A percentile compares a stretch with the other conserved stretches of the same genome.
Evolutionary conservation across 2,329 filamentous ascomycete species (phyloP).

Genomic region (Beauveria australis): DNA sequence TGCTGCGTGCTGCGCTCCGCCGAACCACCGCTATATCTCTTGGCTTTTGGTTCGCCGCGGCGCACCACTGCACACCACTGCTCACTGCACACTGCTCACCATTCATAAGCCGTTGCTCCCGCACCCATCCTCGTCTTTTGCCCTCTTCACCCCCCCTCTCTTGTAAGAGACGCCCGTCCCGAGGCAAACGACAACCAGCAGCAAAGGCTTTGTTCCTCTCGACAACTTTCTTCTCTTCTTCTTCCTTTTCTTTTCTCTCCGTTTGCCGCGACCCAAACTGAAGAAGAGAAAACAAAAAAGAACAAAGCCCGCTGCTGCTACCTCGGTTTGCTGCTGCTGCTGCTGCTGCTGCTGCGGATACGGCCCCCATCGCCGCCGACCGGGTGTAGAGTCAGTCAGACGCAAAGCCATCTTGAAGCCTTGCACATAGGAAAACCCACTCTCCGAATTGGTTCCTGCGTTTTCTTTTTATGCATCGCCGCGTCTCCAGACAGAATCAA

Average conservation of each 20-base stretch:
- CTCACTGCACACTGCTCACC: conserved; percentile 15
- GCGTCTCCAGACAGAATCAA: background rate
- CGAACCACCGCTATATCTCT: background rate
- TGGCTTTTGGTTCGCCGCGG: too few relatives aligned
- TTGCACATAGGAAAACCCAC: background rate
- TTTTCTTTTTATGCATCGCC: background rate
- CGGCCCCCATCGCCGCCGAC: conserved; percentile 5
- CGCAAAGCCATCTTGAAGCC: conserved; percentile 1
- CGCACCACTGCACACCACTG: background rate
- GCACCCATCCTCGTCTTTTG: conserved; percentile 17
- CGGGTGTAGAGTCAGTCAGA: conserved; percentile 6
- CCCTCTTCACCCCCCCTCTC: conserved; percentile 18
- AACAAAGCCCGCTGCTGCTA: background rate
- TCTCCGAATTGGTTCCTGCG: background rate
- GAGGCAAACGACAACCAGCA: conserved; percentile 11
- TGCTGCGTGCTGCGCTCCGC: conserved; percentile 6
- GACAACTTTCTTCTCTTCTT: background rate
- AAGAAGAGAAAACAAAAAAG: background rate
- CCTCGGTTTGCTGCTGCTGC: background rate
- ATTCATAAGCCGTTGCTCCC: conserved; percentile 35
- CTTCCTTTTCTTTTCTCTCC: background rate
- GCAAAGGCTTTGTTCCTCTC: background rate
- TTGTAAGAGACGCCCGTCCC: conserved; percentile 23
- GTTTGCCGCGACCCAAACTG: background rate
- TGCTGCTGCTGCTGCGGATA: background rate